Conservation (phyloP, 2,329 filamentous ascomycete species). For the Aspergillus tamarii region DNA sequence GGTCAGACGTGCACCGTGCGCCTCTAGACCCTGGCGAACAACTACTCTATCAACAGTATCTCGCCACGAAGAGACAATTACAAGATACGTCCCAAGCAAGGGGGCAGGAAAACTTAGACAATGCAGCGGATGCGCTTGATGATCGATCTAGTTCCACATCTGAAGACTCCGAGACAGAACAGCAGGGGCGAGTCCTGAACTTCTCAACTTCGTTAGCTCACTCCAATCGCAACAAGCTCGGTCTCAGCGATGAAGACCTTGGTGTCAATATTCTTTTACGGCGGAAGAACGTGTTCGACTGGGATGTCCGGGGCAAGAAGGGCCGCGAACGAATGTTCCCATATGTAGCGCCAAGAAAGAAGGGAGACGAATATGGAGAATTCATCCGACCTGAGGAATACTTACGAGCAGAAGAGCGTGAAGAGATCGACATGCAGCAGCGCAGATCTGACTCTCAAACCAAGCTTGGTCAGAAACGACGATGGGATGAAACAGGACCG, state of each 20-base stretch:
- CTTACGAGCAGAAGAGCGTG: constrained; percentile 86
- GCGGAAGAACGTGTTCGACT: constrained; percentile 89
- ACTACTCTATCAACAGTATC: constrained; percentile 84
- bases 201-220: constrained; percentile 84
- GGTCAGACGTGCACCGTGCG: constrained; percentile 64
- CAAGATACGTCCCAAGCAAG: constrained; percentile 77
- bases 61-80: constrained; percentile 83
- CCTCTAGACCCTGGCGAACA: constrained; percentile 77
- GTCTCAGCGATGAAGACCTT: constrained; percentile 84
- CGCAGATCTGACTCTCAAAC: constrained; percentile 59
- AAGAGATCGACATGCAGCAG: constrained; percentile 69
- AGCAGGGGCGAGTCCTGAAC: constrained; percentile 89
- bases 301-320: constrained; percentile 86
- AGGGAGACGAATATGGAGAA: constrained; percentile 90
- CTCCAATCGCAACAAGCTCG: constrained; percentile 80
- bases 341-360: constrained; percentile 75
- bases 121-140: constrained; percentile 71
- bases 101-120: constrained; percentile 70
- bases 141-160: constrained; percentile 84
- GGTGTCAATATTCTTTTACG: constrained; percentile 89
- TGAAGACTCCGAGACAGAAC: constrained; percentile 85
- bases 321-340: constrained; percentile 93
- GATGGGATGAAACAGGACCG: constrained; percentile 76
- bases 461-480: constrained; percentile 85
- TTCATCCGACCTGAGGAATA: constrained; percentile 93